Conservation (phyloP, 1,284 basidiomycete genomes). For the Agroathelia rolfsii region DNA sequence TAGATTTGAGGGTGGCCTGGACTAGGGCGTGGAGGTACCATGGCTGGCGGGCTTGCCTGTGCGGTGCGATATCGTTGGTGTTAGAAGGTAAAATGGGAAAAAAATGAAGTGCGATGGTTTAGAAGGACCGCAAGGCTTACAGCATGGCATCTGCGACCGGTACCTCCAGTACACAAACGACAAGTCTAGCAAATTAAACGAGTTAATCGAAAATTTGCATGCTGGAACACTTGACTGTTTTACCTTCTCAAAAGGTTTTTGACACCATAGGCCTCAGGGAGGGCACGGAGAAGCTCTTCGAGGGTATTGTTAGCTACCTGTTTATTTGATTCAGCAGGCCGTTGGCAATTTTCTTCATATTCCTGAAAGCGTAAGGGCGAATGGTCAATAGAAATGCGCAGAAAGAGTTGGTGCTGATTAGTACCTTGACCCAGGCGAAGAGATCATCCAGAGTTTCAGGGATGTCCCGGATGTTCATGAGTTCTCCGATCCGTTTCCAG, state of each 20-base stretch:
- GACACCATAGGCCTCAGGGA: slow-evolving; percentile 27
- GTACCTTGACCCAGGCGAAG: slow-evolving; percentile 24
- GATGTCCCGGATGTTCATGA: slow-evolving; percentile 33
- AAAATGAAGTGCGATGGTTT: too few relatives aligned
- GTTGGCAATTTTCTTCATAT: slow-evolving; percentile 30
- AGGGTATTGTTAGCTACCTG: slow-evolving; percentile 26
- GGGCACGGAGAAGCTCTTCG: slow-evolving; percentile 26
- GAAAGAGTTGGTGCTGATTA: slow-evolving; percentile 4
- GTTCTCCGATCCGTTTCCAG: slow-evolving; percentile 30
- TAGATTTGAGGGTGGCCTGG: too few relatives aligned
- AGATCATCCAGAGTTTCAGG: slow-evolving; percentile 28
- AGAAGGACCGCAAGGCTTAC: too few relatives aligned
- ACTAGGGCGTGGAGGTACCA: too few relatives aligned
- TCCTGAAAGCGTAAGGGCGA: slow-evolving; percentile 15
- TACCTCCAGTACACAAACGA: slow-evolving; percentile 27
- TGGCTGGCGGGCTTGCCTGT: too few relatives aligned
- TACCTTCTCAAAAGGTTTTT: slow-evolving; percentile 22
- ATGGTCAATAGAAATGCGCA: background rate
- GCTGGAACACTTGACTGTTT: too few relatives aligned
- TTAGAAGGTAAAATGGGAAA: too few relatives aligned
- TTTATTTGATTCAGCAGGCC: slow-evolving; percentile 28
- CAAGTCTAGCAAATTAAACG: too few relatives aligned
- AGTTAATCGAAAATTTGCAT: too few relatives aligned
- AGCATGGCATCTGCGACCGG: slow-evolving; percentile 32
- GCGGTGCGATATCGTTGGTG: too few relatives aligned